Percentiles rank a stretch among this genome's conserved stretches.
phyloP scores from a whole-genome alignment of 257 asterid genomes.

The Prunella vulgaris region DNA sequence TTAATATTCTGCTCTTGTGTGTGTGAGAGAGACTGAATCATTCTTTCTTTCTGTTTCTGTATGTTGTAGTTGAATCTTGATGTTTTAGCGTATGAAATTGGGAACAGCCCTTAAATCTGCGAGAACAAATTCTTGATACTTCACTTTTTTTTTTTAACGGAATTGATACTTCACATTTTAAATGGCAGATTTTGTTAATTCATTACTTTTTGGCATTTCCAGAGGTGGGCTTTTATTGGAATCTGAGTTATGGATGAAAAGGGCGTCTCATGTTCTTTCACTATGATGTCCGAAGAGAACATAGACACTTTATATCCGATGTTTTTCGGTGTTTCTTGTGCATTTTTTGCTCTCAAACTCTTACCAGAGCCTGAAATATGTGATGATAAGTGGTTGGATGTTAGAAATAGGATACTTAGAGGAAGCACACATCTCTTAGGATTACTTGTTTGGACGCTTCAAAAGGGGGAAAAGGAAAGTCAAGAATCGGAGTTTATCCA shows the following conservation, averaged over 20 bases:
- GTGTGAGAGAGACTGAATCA: not conserved
- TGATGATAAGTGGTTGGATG: constrained; percentile 53
- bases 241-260: constrained; percentile 50
- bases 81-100: not conserved
- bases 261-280: constrained; percentile 36
- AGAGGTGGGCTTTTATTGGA: constrained; percentile 18
- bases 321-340: constrained; percentile 78
- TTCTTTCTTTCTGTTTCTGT: not conserved
- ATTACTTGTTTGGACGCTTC: constrained; percentile 61
- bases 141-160: too few species aligned
- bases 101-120: constrained; percentile 1
- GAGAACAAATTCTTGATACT: constrained; percentile 7
- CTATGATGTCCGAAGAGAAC: constrained; percentile 33
- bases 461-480: constrained; percentile 25
- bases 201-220: constrained; percentile 10
- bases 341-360: constrained; percentile 54
- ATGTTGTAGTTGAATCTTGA: not conserved
- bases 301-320: constrained; percentile 48
- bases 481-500: constrained; percentile 35
- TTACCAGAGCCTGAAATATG: constrained; percentile 45
- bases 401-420: constrained; percentile 47
- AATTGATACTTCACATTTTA: not conserved
- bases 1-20: not conserved
- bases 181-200: constrained; percentile 6
- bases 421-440: constrained; percentile 83